Conservation (phyloP, 2,329 filamentous ascomycete species). For the Aspergillus latus region DNA sequence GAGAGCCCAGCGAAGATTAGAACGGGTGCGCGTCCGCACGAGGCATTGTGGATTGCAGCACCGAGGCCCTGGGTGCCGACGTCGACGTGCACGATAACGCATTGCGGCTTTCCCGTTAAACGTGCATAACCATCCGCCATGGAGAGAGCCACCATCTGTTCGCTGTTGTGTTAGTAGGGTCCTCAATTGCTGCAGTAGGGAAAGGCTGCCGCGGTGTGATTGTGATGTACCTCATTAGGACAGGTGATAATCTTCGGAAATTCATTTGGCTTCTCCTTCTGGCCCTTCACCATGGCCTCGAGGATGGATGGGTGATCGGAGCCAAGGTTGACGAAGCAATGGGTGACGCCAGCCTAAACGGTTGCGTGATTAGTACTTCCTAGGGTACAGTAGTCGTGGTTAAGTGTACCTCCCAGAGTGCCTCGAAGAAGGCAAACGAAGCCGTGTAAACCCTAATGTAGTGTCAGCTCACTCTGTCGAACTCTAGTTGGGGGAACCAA, state of each 20-base stretch:
- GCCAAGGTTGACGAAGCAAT: slow-evolving; percentile 55
- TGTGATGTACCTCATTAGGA: slow-evolving; percentile 67
- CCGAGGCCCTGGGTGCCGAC: slow-evolving; percentile 77
- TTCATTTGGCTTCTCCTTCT: slow-evolving; percentile 64
- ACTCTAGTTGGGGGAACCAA: not conserved
- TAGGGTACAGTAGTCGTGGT: too few relatives aligned
- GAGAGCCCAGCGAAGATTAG: slow-evolving; percentile 76
- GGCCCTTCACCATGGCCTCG: slow-evolving; percentile 75
- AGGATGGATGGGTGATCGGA: slow-evolving; percentile 70
- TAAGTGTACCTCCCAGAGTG: slow-evolving; percentile 54
- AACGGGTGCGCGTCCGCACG: slow-evolving; percentile 70
- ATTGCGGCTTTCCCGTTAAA: slow-evolving; percentile 69
- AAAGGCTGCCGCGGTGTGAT: not conserved
- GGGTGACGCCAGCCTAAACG: slow-evolving; percentile 48
- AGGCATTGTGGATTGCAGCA: slow-evolving; percentile 76
- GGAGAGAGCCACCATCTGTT: slow-evolving; percentile 77
- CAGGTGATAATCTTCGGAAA: slow-evolving; percentile 76
- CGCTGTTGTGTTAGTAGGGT: not conserved
- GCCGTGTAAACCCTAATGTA: slow-evolving; percentile 60
- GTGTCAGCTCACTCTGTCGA: not conserved
- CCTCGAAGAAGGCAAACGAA: slow-evolving; percentile 79
- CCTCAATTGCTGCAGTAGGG: not conserved
- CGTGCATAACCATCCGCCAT: slow-evolving; percentile 81
- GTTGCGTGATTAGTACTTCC: slow-evolving; percentile 1
- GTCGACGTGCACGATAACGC: slow-evolving; percentile 77